phyloP scores from a whole-genome alignment of 352 stramenopile genomes.

The Globisporangium nunn region DNA sequence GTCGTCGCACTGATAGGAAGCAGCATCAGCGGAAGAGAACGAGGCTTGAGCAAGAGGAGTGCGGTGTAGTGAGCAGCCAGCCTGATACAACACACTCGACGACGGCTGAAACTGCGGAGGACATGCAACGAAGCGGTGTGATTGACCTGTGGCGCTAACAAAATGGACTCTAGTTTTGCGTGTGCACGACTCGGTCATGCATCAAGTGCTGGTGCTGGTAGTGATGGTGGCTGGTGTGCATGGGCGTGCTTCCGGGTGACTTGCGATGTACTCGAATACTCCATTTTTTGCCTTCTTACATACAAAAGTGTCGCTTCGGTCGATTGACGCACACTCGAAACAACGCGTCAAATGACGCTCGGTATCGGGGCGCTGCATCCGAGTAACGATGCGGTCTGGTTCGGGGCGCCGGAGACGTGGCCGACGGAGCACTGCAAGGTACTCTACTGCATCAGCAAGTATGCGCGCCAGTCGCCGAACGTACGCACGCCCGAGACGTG shows the following conservation, averaged over 20 bases:
- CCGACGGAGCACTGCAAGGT: slow-evolving; percentile 93
- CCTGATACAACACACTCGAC: not conserved
- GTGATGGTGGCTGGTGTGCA: not conserved
- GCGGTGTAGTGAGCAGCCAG: not conserved
- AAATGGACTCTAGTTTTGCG: not conserved
- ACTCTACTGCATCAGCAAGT: slow-evolving; percentile 93
- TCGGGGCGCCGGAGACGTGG: slow-evolving; percentile 47
- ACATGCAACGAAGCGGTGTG: not conserved
- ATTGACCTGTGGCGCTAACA: not conserved
- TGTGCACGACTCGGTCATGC: not conserved
- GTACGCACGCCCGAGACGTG: slow-evolving; percentile 88
- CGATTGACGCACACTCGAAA: too few species aligned
- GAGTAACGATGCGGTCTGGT: slow-evolving; percentile 39
- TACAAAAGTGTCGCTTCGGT: not conserved
- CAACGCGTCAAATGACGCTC: not conserved
- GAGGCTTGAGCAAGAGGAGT: not conserved
- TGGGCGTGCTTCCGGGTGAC: too few species aligned
- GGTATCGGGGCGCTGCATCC: slow-evolving; percentile 5
- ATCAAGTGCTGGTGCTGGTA: not conserved
- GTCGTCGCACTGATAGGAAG: too few species aligned
- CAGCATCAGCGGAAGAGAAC: too few species aligned
- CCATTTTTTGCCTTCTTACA: too few species aligned
- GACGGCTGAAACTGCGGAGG: too few species aligned
- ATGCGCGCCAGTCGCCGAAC: slow-evolving; percentile 85
- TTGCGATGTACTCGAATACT: too few species aligned